Conservation (phyloP, 2,329 filamentous ascomycete species). For the Trichophyton mentagrophytes region DNA sequence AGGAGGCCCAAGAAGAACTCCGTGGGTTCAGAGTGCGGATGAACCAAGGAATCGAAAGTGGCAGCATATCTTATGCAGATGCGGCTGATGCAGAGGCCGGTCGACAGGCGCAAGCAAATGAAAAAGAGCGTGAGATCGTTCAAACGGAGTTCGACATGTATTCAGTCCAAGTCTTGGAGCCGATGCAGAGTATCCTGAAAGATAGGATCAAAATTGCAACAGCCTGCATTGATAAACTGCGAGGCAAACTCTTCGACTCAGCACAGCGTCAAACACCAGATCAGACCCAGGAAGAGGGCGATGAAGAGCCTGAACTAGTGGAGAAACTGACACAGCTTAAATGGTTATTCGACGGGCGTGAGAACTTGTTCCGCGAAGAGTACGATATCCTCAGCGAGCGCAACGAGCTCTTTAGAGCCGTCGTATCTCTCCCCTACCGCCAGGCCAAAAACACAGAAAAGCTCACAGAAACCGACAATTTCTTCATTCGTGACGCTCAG, state of each 20-base stretch:
- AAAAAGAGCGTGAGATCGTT: conserved; percentile 56
- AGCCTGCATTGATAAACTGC: conserved; percentile 63
- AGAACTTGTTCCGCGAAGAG: conserved; percentile 69
- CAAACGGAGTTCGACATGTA: conserved; percentile 76
- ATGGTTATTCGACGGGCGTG: conserved; percentile 93
- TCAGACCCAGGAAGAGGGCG: conserved; percentile 83
- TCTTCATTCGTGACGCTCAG: conserved; percentile 67
- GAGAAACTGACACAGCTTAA: conserved; percentile 92
- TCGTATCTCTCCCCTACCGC: conserved; percentile 71
- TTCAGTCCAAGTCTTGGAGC: conserved; percentile 69
- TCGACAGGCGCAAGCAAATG: conserved; percentile 56
- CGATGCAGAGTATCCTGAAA: conserved; percentile 67
- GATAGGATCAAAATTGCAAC: conserved; percentile 62
- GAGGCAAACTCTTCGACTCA: conserved; percentile 58
- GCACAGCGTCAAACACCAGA: conserved; percentile 59
- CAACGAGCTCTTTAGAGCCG: conserved; percentile 72
- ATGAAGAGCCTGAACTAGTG: conserved; percentile 83
- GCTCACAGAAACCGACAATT: conserved; percentile 60
- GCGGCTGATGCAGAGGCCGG: conserved; percentile 71
- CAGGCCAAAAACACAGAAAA: conserved; percentile 64
- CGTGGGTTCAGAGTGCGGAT: conserved; percentile 60
- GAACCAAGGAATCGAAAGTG: conserved; percentile 63
- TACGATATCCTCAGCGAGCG: conserved; percentile 76
- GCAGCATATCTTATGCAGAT: conserved; percentile 68
- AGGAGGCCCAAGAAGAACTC: conserved; percentile 46